Conservation (phyloP, 371 early-diverging fungal species). For the Apophysomyces sp. region DNA sequence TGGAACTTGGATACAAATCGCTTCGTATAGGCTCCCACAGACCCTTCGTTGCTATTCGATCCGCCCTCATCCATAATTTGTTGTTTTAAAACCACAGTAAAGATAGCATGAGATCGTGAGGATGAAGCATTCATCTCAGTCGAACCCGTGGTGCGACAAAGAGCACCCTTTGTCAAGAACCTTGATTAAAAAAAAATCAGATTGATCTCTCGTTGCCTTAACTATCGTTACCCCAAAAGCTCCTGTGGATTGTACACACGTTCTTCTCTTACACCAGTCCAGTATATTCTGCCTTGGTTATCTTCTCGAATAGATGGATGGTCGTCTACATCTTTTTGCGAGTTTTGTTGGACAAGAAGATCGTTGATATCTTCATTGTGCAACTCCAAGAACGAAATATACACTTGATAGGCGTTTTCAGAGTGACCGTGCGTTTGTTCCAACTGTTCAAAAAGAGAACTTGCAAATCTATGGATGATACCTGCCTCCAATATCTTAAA, state of each 20-base stretch:
- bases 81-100: constrained; percentile 82
- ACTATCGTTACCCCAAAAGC: constrained; percentile 44
- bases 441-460: constrained; percentile 50
- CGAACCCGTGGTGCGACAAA: constrained; percentile 87
- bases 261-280: constrained; percentile 85
- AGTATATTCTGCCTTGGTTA: constrained; percentile 82
- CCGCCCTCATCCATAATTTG: constrained; percentile 45
- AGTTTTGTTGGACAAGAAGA: constrained; percentile 48
- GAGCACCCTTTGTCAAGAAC: constrained; percentile 72
- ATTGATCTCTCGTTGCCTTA: background rate
- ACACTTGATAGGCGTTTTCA: constrained; percentile 51
- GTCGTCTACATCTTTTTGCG: constrained; percentile 11
- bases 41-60: background rate
- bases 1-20: constrained; percentile 81
- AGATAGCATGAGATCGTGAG: constrained; percentile 97
- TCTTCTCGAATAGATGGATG: constrained; percentile 74
- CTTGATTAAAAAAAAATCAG: constrained; percentile 50
- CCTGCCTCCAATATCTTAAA: constrained; percentile 38
- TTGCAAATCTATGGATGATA: constrained; percentile 79
- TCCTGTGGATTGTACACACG: constrained; percentile 66
- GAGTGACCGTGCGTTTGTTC: constrained; percentile 19
- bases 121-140: constrained; percentile 98
- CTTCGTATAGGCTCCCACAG: background rate
- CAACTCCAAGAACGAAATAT: constrained; percentile 82
- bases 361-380: constrained; percentile 93